Evolutionary conservation across 257 asterid genomes (phyloP).

Genomic region (Plantago major): DNA sequence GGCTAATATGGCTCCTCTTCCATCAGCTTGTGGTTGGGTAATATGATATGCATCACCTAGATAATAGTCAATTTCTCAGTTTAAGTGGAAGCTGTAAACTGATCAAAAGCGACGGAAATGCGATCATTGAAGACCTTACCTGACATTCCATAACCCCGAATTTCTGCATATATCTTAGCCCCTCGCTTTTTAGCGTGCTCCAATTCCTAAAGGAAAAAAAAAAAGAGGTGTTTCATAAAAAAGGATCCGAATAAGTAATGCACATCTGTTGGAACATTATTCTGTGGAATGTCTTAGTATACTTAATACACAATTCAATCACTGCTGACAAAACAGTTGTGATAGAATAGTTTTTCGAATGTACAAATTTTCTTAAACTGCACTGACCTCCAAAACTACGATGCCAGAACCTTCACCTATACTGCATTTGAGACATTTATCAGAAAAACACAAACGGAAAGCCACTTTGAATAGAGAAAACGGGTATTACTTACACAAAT

Average conservation of each 20-base stretch:
- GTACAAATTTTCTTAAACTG: neutral
- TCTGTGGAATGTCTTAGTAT: no score
- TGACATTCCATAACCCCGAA: slow-evolving; percentile 96
- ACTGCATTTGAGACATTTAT: no score
- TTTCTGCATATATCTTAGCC: slow-evolving; percentile 83
- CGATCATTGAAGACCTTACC: slow-evolving; percentile 38
- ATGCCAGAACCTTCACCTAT: slow-evolving; percentile 96
- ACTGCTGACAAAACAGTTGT: no score
- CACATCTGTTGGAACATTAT: no score
- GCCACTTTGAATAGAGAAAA: no score
- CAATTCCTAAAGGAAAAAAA: slow-evolving; percentile 49
- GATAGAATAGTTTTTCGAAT: neutral
- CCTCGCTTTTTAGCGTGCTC: slow-evolving; percentile 91
- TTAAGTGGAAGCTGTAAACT: slow-evolving; percentile 17
- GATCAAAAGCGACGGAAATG: neutral
- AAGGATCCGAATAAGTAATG: neutral
- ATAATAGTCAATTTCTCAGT: slow-evolving; percentile 15
- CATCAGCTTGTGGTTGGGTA: slow-evolving; percentile 85
- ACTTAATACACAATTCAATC: no score
- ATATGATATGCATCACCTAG: slow-evolving; percentile 94
- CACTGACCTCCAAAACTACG: slow-evolving; percentile 84
- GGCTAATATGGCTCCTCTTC: slow-evolving; percentile 90
- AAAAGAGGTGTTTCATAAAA: neutral
- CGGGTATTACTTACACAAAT: no score
- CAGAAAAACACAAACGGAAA: no score